phyloP scores from a whole-genome alignment of 805 yeast genomes.

The Candida taoyuanica region DNA sequence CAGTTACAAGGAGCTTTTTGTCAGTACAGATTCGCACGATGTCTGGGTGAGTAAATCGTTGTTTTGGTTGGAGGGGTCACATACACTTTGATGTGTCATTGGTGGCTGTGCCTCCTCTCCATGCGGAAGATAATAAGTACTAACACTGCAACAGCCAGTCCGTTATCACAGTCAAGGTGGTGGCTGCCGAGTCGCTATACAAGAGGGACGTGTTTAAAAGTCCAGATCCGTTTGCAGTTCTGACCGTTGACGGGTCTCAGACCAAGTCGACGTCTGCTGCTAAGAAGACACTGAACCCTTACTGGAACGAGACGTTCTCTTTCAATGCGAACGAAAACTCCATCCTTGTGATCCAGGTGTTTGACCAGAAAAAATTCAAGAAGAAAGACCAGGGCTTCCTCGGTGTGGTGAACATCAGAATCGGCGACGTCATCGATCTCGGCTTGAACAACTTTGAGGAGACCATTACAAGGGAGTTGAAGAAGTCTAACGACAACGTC shows the following conservation, averaged over 20 bases:
- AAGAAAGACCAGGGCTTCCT: slow-evolving; percentile 97
- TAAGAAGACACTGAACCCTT: slow-evolving; percentile 90
- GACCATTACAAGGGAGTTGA: slow-evolving; percentile 88
- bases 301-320: slow-evolving; percentile 92
- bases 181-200: slow-evolving; percentile 93
- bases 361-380: slow-evolving; percentile 95
- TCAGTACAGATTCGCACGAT: neutral
- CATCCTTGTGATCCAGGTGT: slow-evolving; percentile 86
- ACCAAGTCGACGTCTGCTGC: slow-evolving; percentile 93
- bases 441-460: slow-evolving; percentile 51
- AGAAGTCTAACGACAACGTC: slow-evolving; percentile 84
- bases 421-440: slow-evolving; percentile 83
- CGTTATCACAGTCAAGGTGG: slow-evolving; percentile 53
- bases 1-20: neutral
- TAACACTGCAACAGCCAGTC: slow-evolving; percentile 21
- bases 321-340: slow-evolving; percentile 77
- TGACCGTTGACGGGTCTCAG: slow-evolving; percentile 96
- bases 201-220: slow-evolving; percentile 93
- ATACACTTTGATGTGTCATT: too few relatives aligned
- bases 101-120: too few relatives aligned
- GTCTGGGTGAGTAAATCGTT: slow-evolving; percentile 6
- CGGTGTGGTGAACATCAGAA: slow-evolving; percentile 89
- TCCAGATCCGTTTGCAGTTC: slow-evolving; percentile 97
- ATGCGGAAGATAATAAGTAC: slow-evolving; percentile 10
- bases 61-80: too few relatives aligned